Percentiles rank a stretch among this genome's conserved stretches.
Conservation (phyloP, 2,329 filamentous ascomycete genomes). For the Alternaria infectoria region DNA sequence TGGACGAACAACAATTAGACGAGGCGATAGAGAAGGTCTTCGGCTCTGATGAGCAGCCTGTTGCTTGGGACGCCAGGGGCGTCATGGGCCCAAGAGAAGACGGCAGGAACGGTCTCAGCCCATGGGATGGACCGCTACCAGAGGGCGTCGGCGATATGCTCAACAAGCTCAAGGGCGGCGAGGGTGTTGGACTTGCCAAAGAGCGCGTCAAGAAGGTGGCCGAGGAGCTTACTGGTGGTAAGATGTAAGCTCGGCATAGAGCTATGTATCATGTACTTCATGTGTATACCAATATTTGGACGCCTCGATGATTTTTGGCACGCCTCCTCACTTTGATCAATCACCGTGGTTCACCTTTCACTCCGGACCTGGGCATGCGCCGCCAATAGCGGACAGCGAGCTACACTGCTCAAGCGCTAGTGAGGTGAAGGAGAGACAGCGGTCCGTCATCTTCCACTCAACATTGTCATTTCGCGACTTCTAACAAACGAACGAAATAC, state of each 20-base stretch:
- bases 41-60: constrained; percentile 60
- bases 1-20: constrained; percentile 77
- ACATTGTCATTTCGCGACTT: background rate
- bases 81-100: constrained; percentile 20
- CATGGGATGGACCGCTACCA: constrained; percentile 40
- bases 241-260: constrained; percentile 47
- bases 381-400: background rate
- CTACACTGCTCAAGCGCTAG: background rate
- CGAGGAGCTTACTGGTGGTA: constrained; percentile 72
- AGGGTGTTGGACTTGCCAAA: constrained; percentile 55
- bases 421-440: background rate
- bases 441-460: background rate
- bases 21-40: constrained; percentile 78
- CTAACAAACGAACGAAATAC: background rate
- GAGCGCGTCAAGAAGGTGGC: constrained; percentile 68
- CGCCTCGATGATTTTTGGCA: background rate
- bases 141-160: constrained; percentile 43
- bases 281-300: background rate
- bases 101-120: constrained; percentile 37
- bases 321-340: background rate
- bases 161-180: constrained; percentile 44
- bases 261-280: background rate
- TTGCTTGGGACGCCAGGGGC: constrained; percentile 47
- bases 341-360: background rate
- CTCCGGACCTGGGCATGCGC: background rate